Percentiles rank a stretch among this genome's conserved stretches.
These are phyloP conservation scores for Polysphondylium violaceum DNA, from an alignment of 78 protist genomes.

Conservation along the genomic window DNA sequence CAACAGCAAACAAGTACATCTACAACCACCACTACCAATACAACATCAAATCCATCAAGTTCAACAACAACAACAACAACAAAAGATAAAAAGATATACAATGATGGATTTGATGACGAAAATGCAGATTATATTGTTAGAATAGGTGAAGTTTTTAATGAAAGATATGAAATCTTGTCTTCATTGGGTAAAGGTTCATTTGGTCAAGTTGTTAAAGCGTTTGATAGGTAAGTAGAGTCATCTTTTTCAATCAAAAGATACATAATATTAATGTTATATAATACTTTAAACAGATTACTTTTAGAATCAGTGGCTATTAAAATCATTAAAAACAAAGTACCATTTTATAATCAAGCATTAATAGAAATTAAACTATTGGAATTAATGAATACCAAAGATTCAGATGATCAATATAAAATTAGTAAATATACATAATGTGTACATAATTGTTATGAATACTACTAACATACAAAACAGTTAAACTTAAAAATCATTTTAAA, in stretches of 20 bases:
- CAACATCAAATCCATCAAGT: not conserved
- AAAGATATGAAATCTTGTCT: slow-evolving; percentile 68
- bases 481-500: slow-evolving; percentile 75
- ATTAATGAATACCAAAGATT: slow-evolving; percentile 78
- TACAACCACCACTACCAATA: not conserved
- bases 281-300: no score
- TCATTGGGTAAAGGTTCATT: slow-evolving; percentile 95
- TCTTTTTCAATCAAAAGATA: not conserved
- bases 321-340: slow-evolving; percentile 91
- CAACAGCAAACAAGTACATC: not conserved
- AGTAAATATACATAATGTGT: slow-evolving; percentile 11
- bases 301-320: slow-evolving; percentile 92
- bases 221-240: slow-evolving; percentile 68
- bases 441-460: not conserved
- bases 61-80: not conserved
- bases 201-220: slow-evolving; percentile 94
- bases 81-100: not conserved
- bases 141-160: slow-evolving; percentile 56
- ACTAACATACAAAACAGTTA: slow-evolving; percentile 14
- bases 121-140: slow-evolving; percentile 79
- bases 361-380: slow-evolving; percentile 87
- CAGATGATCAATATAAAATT: slow-evolving; percentile 70
- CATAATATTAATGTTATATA: not conserved
- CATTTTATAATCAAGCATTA: slow-evolving; percentile 90
- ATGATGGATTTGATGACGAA: slow-evolving; percentile 76